phyloP scores from a whole-genome alignment of 75 land plant genomes.

The Pinus taeda region DNA sequence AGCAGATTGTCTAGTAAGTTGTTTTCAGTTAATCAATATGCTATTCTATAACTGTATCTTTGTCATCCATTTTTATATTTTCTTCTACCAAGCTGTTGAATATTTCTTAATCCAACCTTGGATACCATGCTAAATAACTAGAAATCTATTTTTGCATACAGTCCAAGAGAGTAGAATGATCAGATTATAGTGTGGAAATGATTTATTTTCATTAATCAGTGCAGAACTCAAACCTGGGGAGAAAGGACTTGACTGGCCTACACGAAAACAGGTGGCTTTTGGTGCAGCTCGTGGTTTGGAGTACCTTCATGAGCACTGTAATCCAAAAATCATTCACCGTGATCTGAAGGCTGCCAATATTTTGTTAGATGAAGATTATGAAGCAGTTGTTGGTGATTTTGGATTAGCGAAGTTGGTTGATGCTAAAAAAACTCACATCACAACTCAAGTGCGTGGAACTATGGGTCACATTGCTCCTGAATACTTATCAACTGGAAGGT shows the following conservation, averaged over 20 bases:
- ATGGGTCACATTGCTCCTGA: conserved; percentile 75
- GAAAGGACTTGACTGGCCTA: conserved; percentile 44
- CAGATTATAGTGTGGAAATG: neutral
- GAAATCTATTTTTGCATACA: neutral
- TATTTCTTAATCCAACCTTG: neutral
- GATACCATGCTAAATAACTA: neutral
- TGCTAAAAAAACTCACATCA: conserved; percentile 48
- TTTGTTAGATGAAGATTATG: conserved; percentile 43
- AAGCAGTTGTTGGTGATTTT: conserved; percentile 62
- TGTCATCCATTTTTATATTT: neutral
- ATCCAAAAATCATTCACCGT: conserved; percentile 61
- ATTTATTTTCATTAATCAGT: neutral
- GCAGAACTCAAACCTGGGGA: conserved; percentile 53
- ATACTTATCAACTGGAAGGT: conserved; percentile 61
- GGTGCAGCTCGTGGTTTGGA: conserved; percentile 67
- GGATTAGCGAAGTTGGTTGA: conserved; percentile 63
- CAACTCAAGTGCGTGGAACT: conserved; percentile 54
- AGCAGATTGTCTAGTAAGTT: neutral
- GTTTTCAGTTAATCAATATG: no score
- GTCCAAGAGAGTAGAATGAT: neutral
- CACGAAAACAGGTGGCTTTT: conserved; percentile 47
- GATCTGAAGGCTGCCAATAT: conserved; percentile 73
- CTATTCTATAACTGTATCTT: neutral
- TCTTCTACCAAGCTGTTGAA: neutral
- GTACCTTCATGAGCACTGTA: conserved; percentile 65